phyloP scores from a whole-genome alignment of 495 filamentous ascomycete genomes.

The Lasiosphaeria ovina region DNA sequence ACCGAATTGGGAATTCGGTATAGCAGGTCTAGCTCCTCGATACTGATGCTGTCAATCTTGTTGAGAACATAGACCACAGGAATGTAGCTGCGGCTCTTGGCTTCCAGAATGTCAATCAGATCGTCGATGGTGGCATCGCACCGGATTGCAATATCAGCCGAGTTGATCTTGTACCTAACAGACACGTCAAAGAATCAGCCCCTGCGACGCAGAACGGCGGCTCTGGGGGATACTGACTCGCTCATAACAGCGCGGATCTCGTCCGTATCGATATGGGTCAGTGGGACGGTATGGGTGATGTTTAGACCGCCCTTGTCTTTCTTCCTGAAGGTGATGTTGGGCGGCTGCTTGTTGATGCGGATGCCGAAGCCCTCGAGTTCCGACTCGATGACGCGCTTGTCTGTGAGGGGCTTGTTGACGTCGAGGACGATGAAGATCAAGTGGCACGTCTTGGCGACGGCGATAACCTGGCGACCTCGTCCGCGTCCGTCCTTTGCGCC shows the following conservation, averaged over 20 bases:
- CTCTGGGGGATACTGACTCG: slow-evolving; percentile 47
- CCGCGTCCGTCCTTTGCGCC: slow-evolving; percentile 98
- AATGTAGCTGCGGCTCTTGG: slow-evolving; percentile 93
- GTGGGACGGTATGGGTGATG: slow-evolving; percentile 87
- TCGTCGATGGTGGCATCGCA: slow-evolving; percentile 87
- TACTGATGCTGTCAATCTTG: slow-evolving; percentile 97
- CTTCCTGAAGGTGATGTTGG: slow-evolving; percentile 97
- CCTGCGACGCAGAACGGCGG: background rate
- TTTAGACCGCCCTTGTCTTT: slow-evolving; percentile 97
- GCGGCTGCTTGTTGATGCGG: slow-evolving; percentile 93
- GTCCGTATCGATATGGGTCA: slow-evolving; percentile 90
- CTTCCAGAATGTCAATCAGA: slow-evolving; percentile 92
- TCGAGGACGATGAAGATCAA: slow-evolving; percentile 98
- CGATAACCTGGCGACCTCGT: slow-evolving; percentile 97
- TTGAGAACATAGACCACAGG: slow-evolving; percentile 98
- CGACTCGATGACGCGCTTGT: slow-evolving; percentile 95
- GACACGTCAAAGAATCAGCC: background rate
- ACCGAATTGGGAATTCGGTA: slow-evolving; percentile 96
- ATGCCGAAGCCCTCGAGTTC: slow-evolving; percentile 98
- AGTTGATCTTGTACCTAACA: slow-evolving; percentile 77
- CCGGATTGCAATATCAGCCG: slow-evolving; percentile 96
- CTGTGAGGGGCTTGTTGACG: slow-evolving; percentile 96
- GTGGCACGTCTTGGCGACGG: slow-evolving; percentile 97
- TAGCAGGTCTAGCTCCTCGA: slow-evolving; percentile 92
- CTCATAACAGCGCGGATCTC: slow-evolving; percentile 97